Conservation (phyloP, 805 yeast genomes). For the Lachancea lanzarotensis region DNA sequence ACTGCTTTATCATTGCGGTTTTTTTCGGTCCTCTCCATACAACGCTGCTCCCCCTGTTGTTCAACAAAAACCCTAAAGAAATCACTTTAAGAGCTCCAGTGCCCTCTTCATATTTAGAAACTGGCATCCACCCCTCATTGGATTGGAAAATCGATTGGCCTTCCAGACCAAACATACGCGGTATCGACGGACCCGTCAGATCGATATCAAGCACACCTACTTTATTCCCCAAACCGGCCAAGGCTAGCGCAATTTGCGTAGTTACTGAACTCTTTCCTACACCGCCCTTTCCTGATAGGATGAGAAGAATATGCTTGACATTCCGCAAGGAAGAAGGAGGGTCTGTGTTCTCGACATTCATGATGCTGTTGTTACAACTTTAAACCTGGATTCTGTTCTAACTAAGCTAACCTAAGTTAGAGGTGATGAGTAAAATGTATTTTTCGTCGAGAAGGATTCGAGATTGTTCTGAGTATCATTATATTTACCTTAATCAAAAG, state of each 20-base stretch:
- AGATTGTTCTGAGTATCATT: not conserved
- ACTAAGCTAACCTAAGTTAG: not conserved
- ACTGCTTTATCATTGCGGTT: slow-evolving; percentile 95
- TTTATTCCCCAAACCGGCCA: slow-evolving; percentile 60
- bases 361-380: not conserved
- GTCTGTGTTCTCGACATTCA: slow-evolving; percentile 1
- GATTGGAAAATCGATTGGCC: slow-evolving; percentile 72
- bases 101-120: slow-evolving; percentile 33
- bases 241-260: slow-evolving; percentile 82
- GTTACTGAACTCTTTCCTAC: slow-evolving; percentile 97
- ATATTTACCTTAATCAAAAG: not conserved
- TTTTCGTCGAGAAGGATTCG: not conserved
- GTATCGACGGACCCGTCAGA: slow-evolving; percentile 92
- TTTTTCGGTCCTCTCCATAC: slow-evolving; percentile 99
- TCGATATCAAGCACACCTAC: slow-evolving; percentile 97
- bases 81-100: slow-evolving; percentile 54
- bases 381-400: not conserved
- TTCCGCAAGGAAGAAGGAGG: slow-evolving; percentile 36
- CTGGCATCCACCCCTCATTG: slow-evolving; percentile 89
- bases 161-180: slow-evolving; percentile 94
- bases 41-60: slow-evolving; percentile 80
- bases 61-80: slow-evolving; percentile 82
- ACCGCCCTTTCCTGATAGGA: slow-evolving; percentile 93
- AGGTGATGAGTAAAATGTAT: not conserved
- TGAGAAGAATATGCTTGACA: slow-evolving; percentile 71